phyloP scores from a whole-genome alignment of 208 protist species.

The Plasmodiophora brassicae region DNA sequence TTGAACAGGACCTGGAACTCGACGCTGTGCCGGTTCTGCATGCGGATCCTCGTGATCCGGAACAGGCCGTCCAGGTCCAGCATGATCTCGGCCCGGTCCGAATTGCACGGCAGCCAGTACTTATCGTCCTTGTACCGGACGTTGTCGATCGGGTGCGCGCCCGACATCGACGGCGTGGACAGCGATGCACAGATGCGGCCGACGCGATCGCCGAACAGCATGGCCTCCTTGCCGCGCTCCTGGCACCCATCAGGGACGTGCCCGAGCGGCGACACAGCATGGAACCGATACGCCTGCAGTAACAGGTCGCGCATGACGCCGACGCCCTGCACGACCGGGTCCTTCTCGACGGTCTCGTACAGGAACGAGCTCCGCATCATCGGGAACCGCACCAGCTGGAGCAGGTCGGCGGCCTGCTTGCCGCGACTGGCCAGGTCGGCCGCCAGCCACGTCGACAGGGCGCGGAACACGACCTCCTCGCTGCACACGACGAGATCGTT shows the following conservation, averaged over 20 bases:
- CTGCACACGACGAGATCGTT: background rate
- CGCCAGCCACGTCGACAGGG: background rate
- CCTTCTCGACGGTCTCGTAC: background rate
- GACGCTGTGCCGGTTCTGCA: constrained; percentile 29
- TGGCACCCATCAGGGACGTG: no score
- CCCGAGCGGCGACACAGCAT: background rate
- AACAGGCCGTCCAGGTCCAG: background rate
- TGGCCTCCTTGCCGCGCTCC: background rate
- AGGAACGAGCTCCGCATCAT: background rate
- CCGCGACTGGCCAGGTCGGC: background rate
- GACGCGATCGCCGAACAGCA: background rate
- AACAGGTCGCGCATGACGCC: background rate
- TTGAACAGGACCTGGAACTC: constrained; percentile 20
- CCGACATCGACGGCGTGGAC: constrained; percentile 6
- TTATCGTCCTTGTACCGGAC: constrained; percentile 25
- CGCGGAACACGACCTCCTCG: constrained; percentile 11
- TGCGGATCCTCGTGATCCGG: background rate
- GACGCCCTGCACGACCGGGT: background rate
- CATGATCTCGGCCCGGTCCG: background rate
- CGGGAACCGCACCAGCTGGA: background rate
- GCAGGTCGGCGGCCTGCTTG: background rate
- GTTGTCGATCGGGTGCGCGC: background rate
- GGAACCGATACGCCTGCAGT: background rate
- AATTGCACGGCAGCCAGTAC: constrained; percentile 1
- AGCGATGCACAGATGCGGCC: background rate